Conservation (phyloP, 495 filamentous ascomycete species). For the Venustampulla echinocandica region DNA sequence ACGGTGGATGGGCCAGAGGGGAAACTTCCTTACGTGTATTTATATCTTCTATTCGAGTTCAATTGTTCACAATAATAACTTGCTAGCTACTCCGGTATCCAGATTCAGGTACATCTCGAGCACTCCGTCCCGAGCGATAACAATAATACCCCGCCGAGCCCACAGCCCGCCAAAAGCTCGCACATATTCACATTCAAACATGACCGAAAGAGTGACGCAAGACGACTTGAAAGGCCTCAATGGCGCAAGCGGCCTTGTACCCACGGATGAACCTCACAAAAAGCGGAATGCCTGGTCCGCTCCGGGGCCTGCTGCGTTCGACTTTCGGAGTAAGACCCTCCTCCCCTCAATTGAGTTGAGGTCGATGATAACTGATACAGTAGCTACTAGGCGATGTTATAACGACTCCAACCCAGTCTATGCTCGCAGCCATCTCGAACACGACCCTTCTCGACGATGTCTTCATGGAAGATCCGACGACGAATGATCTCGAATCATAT, state of each 20-base stretch:
- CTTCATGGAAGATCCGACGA: slow-evolving; percentile 73
- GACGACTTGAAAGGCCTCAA: slow-evolving; percentile 8
- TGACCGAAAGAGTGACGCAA: slow-evolving; percentile 4
- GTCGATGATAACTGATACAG: background rate
- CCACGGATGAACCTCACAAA: slow-evolving; percentile 7
- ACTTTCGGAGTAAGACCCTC: slow-evolving; percentile 36
- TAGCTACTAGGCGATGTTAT: slow-evolving; percentile 56
- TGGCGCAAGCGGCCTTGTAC: slow-evolving; percentile 6
- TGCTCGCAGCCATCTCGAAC: slow-evolving; percentile 58
- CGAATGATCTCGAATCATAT: slow-evolving; percentile 59
- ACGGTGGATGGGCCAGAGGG: background rate
- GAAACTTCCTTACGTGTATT: background rate
- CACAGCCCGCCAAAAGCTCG: too few species aligned
- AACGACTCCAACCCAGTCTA: slow-evolving; percentile 75
- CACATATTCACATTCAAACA: background rate
- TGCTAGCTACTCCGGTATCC: too few species aligned
- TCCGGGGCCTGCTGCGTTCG: slow-evolving; percentile 56
- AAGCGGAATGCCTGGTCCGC: slow-evolving; percentile 40
- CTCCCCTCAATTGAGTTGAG: slow-evolving; percentile 1
- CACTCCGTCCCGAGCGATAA: background rate
- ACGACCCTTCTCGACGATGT: slow-evolving; percentile 72
- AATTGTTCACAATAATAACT: background rate
- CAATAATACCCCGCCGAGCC: background rate
- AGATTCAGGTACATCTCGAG: too few species aligned
- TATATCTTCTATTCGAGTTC: background rate